A percentile compares a stretch with the other conserved stretches of the same genome.
Evolutionary conservation across 2,329 filamentous ascomycete genomes (phyloP).

Genomic region (Sphaerulina musiva): DNA sequence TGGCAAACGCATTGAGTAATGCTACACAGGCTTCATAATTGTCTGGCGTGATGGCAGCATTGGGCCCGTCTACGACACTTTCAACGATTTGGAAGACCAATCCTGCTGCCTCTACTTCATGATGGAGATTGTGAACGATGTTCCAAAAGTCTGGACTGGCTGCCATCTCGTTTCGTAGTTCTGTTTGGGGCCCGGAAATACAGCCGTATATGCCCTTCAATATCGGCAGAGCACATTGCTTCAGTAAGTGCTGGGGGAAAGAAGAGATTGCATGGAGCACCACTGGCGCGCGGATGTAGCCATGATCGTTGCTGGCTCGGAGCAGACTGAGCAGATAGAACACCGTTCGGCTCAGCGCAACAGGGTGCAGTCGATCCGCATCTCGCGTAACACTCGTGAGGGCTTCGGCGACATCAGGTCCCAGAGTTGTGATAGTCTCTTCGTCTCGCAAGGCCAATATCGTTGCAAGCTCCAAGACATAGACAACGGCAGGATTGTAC

Average conservation of each 20-base stretch:
- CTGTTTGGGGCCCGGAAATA: constrained; percentile 62
- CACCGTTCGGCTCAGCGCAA: constrained; percentile 75
- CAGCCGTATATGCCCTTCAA: constrained; percentile 74
- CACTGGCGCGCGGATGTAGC: constrained; percentile 86
- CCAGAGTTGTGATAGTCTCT: constrained; percentile 64
- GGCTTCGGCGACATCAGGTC: constrained; percentile 71
- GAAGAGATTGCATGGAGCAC: constrained; percentile 86
- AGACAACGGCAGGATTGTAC: constrained; percentile 83
- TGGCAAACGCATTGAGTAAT: constrained; percentile 83
- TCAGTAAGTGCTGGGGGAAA: constrained; percentile 69
- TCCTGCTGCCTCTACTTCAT: constrained; percentile 58
- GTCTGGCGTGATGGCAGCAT: constrained; percentile 80
- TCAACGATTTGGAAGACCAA: constrained; percentile 84
- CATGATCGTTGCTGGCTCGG: constrained; percentile 78
- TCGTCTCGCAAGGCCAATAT: constrained; percentile 70
- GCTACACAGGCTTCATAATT: constrained; percentile 87
- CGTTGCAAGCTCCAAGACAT: constrained; percentile 85
- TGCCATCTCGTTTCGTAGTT: constrained; percentile 84
- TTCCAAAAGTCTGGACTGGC: constrained; percentile 97
- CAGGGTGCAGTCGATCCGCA: constrained; percentile 67
- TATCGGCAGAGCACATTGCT: constrained; percentile 67
- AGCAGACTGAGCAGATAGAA: constrained; percentile 82
- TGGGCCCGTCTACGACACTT: constrained; percentile 63
- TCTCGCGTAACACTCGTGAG: constrained; percentile 79
- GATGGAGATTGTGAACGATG: constrained; percentile 66